These are phyloP conservation scores for Blastocladiella emersonii DNA, from an alignment of 371 early-diverging fungal species.

Conservation along the genomic window DNA sequence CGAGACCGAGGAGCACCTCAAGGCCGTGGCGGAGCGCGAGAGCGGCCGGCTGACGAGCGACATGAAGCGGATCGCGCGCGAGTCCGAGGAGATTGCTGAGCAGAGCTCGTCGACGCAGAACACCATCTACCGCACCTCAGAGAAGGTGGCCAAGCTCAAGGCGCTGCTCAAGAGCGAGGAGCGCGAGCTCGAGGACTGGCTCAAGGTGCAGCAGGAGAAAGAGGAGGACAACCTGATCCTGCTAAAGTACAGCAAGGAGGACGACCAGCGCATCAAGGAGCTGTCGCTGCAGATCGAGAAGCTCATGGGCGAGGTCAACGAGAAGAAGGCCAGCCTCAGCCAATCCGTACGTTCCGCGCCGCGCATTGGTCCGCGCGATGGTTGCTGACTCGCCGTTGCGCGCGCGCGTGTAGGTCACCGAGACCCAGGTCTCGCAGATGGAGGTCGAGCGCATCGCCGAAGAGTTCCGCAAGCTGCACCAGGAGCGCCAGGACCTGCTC, in stretches of 20 bases:
- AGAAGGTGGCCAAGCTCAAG: conserved; percentile 27
- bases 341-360: conserved; percentile 23
- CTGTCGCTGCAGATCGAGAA: conserved; percentile 30
- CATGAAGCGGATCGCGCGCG: conserved; percentile 25
- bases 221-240: conserved; percentile 37
- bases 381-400: neutral
- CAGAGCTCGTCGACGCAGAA: conserved; percentile 32
- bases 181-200: conserved; percentile 37
- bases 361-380: neutral
- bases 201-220: conserved; percentile 36
- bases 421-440: conserved; percentile 37
- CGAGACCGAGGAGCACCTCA: conserved; percentile 39
- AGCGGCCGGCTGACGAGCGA: conserved; percentile 26
- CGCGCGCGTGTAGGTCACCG: conserved; percentile 22
- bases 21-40: conserved; percentile 34
- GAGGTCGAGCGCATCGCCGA: conserved; percentile 35
- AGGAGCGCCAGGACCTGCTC: conserved; percentile 33
- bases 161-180: conserved; percentile 27
- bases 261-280: conserved; percentile 31
- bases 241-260: conserved; percentile 34
- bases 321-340: conserved; percentile 26
- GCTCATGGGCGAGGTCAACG: conserved; percentile 28
- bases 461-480: conserved; percentile 28
- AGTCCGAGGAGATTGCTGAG: conserved; percentile 23
- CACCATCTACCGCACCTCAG: conserved; percentile 32